Evolutionary conservation across 2,329 filamentous ascomycete species (phyloP).

Genomic region (Beauveria bassiana): DNA sequence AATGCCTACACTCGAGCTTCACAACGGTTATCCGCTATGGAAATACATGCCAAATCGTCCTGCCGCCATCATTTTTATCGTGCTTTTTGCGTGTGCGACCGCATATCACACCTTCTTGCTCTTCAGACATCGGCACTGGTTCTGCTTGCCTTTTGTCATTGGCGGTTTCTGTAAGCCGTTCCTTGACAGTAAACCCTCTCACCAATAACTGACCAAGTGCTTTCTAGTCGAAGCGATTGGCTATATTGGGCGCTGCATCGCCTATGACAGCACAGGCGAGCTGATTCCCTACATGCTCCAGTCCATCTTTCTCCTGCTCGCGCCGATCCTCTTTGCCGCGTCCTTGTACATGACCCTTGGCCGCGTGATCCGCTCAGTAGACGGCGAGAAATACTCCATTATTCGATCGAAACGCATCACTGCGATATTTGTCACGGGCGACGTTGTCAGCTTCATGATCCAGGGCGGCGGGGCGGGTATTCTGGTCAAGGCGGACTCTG

Average conservation of each 20-base stretch:
- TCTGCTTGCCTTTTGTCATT: conserved; percentile 37
- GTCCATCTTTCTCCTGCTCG: conserved; percentile 32
- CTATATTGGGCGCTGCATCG: conserved; percentile 30
- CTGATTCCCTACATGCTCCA: conserved; percentile 32
- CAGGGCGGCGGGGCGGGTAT: conserved; percentile 24
- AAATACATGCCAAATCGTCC: conserved; percentile 33
- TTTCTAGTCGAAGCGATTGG: conserved; percentile 27
- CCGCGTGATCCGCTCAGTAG: conserved; percentile 26
- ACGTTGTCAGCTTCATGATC: conserved; percentile 22
- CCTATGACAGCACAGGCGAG: conserved; percentile 25
- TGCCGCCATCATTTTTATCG: conserved; percentile 36
- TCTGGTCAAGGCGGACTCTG: conserved; percentile 18
- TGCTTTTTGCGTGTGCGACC: conserved; percentile 36
- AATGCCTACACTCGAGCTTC: conserved; percentile 18
- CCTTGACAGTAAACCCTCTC: neutral
- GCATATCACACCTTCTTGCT: conserved; percentile 33
- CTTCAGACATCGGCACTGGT: conserved; percentile 37
- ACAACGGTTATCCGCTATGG: conserved; percentile 19
- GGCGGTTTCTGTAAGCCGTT: conserved; percentile 35
- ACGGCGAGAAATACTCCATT: conserved; percentile 17
- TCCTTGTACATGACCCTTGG: conserved; percentile 39
- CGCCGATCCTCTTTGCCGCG: conserved; percentile 37
- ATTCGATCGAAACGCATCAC: conserved; percentile 22
- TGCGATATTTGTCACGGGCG: conserved; percentile 24
- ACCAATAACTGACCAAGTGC: neutral